A percentile compares a stretch with the other conserved stretches of the same genome.
Evolutionary conservation across 2,329 filamentous ascomycete genomes (phyloP).

Genomic region (Helicocarpus griseus): DNA sequence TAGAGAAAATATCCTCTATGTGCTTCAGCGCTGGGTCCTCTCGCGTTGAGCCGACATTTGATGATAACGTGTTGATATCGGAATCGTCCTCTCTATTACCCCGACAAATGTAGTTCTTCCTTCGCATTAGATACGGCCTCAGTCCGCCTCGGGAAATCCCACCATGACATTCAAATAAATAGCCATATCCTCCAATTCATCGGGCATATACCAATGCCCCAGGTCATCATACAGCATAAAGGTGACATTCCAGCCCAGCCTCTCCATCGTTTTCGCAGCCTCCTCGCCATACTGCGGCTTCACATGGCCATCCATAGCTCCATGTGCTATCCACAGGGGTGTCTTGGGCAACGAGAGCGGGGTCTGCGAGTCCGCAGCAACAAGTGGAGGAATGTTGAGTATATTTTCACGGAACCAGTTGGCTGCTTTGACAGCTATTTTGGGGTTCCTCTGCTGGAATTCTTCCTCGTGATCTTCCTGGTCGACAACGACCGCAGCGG

Average conservation of each 20-base stretch:
- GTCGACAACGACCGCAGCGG: neutral
- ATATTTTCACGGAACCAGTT: slow-evolving; percentile 6
- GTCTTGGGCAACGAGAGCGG: slow-evolving; percentile 1
- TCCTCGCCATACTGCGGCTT: slow-evolving; percentile 5
- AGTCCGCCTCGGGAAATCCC: slow-evolving; percentile 8
- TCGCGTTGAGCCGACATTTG: too few relatives aligned
- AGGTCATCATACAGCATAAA: slow-evolving; percentile 14
- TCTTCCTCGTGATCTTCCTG: neutral
- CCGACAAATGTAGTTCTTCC: neutral
- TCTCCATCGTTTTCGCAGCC: slow-evolving; percentile 10
- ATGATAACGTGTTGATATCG: too few relatives aligned
- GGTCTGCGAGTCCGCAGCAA: neutral
- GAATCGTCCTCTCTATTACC: neutral
- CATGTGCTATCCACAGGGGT: slow-evolving; percentile 12
- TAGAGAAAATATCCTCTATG: too few relatives aligned
- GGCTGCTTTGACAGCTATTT: neutral
- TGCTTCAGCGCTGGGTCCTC: too few relatives aligned
- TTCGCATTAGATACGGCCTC: too few relatives aligned
- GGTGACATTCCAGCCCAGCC: slow-evolving; percentile 13
- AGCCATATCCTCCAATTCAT: slow-evolving; percentile 13
- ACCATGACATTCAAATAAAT: slow-evolving; percentile 10
- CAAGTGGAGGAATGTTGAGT: slow-evolving; percentile 8
- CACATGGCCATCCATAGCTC: slow-evolving; percentile 7
- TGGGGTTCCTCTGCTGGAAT: neutral
- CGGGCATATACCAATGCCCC: slow-evolving; percentile 11